These are phyloP conservation scores for Pilobolus umbonatus DNA, from an alignment of 192 early-diverging fungal genomes.

Conservation along the genomic window DNA sequence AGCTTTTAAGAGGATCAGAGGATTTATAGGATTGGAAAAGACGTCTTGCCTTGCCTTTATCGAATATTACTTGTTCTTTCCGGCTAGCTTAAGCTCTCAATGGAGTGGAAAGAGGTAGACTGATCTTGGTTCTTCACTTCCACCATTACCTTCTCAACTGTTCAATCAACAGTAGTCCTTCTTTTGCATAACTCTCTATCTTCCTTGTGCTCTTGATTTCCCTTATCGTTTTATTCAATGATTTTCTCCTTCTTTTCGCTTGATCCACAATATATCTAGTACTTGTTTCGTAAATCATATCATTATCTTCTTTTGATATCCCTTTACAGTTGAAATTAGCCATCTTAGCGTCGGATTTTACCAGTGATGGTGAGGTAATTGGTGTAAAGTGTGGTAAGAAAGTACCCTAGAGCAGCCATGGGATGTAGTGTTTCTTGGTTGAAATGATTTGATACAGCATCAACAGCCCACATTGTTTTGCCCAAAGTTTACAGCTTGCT, in stretches of 20 bases:
- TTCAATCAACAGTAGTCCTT: slow-evolving; percentile 2
- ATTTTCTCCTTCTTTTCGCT: slow-evolving; percentile 11
- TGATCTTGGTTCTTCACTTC: no score
- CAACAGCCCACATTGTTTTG: slow-evolving; percentile 8
- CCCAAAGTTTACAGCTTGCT: slow-evolving; percentile 8
- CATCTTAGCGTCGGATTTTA: slow-evolving; percentile 4
- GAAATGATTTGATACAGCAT: slow-evolving; percentile 14
- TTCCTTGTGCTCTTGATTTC: slow-evolving; percentile 2
- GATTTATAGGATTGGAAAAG: slow-evolving; percentile 9
- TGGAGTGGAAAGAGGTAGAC: no score
- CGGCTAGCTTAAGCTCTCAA: neutral
- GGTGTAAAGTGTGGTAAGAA: slow-evolving; percentile 5
- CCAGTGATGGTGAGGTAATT: slow-evolving; percentile 10
- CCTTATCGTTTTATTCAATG: slow-evolving; percentile 6
- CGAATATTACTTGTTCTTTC: slow-evolving; percentile 9
- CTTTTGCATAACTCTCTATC: slow-evolving; percentile 4
- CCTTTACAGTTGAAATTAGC: neutral
- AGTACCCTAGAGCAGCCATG: slow-evolving; percentile 11
- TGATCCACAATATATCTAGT: slow-evolving; percentile 5
- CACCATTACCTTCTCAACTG: neutral
- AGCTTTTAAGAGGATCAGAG: slow-evolving; percentile 3
- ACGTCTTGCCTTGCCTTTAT: slow-evolving; percentile 10
- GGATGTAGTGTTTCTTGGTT: slow-evolving; percentile 5
- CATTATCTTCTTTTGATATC: slow-evolving; percentile 8
- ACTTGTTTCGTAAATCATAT: slow-evolving; percentile 3